Percentiles rank a stretch among this genome's conserved stretches.
These are phyloP conservation scores for Primulina eburnea DNA, from an alignment of 257 asterid genomes.

Conservation along the genomic window DNA sequence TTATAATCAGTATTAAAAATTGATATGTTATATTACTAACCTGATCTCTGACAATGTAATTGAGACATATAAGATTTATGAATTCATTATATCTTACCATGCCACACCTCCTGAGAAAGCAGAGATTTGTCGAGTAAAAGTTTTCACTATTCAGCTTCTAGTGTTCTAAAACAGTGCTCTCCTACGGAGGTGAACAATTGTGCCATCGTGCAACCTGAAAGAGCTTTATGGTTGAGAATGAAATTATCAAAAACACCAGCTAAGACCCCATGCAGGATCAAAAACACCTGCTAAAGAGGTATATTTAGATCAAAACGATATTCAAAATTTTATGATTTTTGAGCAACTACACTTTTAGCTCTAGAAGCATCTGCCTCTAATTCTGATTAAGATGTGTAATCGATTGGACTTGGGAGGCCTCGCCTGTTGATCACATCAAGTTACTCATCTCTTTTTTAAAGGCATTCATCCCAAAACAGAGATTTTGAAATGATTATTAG, in stretches of 20 bases:
- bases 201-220: too few species aligned
- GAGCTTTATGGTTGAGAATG: too few species aligned
- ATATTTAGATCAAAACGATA: too few species aligned
- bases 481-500: neutral
- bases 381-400: too few species aligned
- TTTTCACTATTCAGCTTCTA: neutral
- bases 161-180: too few species aligned
- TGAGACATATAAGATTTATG: neutral
- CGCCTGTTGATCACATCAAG: neutral
- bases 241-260: neutral
- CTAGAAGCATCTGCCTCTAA: neutral
- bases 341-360: neutral
- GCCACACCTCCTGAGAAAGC: neutral
- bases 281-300: neutral
- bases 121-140: neutral
- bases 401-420: too few species aligned
- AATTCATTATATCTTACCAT: neutral
- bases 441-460: neutral
- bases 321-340: too few species aligned
- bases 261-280: neutral
- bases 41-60: too few species aligned
- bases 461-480: neutral
- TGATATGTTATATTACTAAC: too few species aligned
- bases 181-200: too few species aligned
- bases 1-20: too few species aligned